These are phyloP conservation scores for Cladosporium sp. DNA, from an alignment of 2,329 filamentous ascomycete genomes.

Conservation along the genomic window DNA sequence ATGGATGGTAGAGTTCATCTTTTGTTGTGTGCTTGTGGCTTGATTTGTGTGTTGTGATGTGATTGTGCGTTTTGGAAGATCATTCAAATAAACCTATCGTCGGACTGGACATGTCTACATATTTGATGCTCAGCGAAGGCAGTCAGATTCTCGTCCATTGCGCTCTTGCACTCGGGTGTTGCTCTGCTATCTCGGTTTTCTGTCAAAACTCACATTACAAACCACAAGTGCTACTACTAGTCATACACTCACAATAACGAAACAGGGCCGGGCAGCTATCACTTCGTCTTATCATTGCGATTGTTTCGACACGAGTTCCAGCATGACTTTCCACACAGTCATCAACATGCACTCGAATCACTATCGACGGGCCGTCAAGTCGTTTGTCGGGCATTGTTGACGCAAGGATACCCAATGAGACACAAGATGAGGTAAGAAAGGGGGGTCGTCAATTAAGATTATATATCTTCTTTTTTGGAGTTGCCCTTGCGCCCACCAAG, in stretches of 20 bases:
- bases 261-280: too few relatives aligned
- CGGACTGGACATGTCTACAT: not conserved
- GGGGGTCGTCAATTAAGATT: slow-evolving; percentile 5
- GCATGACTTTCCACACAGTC: too few relatives aligned
- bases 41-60: not conserved
- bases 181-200: too few relatives aligned
- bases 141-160: not conserved
- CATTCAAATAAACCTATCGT: not conserved
- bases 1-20: not conserved
- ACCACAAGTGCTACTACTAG: too few relatives aligned
- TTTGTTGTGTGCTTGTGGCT: not conserved
- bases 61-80: not conserved
- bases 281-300: too few relatives aligned
- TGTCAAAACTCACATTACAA: too few relatives aligned
- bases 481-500: not conserved
- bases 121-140: not conserved
- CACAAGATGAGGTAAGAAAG: not conserved
- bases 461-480: slow-evolving; percentile 2
- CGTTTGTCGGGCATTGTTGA: too few relatives aligned
- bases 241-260: too few relatives aligned
- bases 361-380: too few relatives aligned
- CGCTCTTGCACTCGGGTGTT: not conserved
- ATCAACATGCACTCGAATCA: too few relatives aligned
- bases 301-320: too few relatives aligned
- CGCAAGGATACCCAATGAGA: too few relatives aligned